These are phyloP conservation scores for Aspergillus sp. DNA, from an alignment of 2,329 filamentous ascomycete genomes.

Conservation along the genomic window DNA sequence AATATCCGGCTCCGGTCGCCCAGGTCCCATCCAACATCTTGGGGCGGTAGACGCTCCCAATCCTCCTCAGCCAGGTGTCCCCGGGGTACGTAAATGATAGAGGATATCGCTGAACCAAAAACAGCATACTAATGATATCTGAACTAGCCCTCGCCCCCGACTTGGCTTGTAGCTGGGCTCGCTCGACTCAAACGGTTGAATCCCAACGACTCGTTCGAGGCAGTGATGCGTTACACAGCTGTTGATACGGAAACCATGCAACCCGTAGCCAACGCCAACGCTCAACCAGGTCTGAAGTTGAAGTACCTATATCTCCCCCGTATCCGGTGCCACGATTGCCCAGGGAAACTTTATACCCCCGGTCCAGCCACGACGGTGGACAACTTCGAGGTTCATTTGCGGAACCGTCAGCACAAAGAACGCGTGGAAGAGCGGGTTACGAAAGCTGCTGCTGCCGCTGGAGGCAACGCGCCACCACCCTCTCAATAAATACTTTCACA, in stretches of 20 bases:
- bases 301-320: constrained; percentile 85
- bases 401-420: constrained; percentile 79
- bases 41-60: constrained; percentile 52
- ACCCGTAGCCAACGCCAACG: constrained; percentile 60
- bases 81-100: constrained; percentile 18
- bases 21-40: constrained; percentile 41
- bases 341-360: constrained; percentile 90
- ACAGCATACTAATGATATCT: constrained; percentile 18
- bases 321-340: constrained; percentile 90
- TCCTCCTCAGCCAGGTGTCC: constrained; percentile 43
- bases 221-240: constrained; percentile 85
- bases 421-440: constrained; percentile 63
- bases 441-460: constrained; percentile 26
- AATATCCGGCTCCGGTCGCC: constrained; percentile 30
- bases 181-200: constrained; percentile 70
- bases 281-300: constrained; percentile 62
- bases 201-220: constrained; percentile 82
- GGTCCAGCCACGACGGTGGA: constrained; percentile 81
- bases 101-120: constrained; percentile 5
- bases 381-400: constrained; percentile 92
- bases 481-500: not conserved
- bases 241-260: constrained; percentile 73
- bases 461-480: constrained; percentile 13
- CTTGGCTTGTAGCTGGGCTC: constrained; percentile 81
- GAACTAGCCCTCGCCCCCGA: constrained; percentile 76